Evolutionary conservation across 306 rosid genomes (phyloP).

Genomic region (Erythrophleum fordii): DNA sequence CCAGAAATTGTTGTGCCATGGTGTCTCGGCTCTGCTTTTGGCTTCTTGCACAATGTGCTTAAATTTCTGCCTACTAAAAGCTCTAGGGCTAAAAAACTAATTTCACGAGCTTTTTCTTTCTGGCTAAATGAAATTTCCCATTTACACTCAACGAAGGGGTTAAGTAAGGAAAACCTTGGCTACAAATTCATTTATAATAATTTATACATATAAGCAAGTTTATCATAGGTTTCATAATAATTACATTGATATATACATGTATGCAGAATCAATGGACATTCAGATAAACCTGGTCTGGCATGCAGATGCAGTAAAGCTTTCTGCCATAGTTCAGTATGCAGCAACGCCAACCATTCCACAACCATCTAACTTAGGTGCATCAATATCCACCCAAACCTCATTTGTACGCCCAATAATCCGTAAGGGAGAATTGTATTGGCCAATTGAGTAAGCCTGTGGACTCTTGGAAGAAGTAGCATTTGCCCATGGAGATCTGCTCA

Average conservation of each 20-base stretch:
- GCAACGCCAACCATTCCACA: neutral
- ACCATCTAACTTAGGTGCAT: constrained; percentile 45
- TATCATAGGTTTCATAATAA: neutral
- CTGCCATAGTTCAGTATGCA: neutral
- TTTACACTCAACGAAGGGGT: neutral
- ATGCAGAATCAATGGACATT: neutral
- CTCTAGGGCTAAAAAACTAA: neutral
- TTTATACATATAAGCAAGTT: neutral
- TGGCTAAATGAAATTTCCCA: neutral
- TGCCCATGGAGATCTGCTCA: constrained; percentile 54
- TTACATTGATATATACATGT: constrained; percentile 2
- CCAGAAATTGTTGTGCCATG: neutral
- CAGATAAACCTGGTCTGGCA: neutral
- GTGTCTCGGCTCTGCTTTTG: neutral
- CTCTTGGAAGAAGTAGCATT: constrained; percentile 53
- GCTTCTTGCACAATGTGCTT: neutral
- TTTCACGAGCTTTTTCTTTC: neutral
- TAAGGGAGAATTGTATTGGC: constrained; percentile 68
- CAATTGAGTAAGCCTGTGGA: constrained; percentile 68
- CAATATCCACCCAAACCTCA: constrained; percentile 81
- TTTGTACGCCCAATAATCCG: constrained; percentile 57
- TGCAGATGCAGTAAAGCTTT: neutral
- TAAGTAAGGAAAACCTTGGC: neutral
- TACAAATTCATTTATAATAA: too few species aligned
- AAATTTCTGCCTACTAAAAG: neutral